phyloP scores from a whole-genome alignment of 2,329 filamentous ascomycete genomes.

The Trichoderma brevicompactum region DNA sequence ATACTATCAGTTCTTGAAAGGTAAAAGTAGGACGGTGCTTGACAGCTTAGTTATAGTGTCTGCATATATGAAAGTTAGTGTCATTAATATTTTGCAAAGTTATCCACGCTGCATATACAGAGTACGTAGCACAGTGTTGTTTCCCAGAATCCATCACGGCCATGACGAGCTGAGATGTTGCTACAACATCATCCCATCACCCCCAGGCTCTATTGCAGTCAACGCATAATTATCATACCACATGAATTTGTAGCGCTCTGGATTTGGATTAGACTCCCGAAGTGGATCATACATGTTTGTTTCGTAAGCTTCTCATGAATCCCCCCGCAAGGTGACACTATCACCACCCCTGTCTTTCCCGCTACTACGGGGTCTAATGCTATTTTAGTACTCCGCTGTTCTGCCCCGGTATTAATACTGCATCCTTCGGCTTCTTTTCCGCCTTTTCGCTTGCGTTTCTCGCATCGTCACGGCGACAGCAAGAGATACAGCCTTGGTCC shows the following conservation, averaged over 20 bases:
- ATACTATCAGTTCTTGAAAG: no score
- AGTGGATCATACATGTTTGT: not conserved
- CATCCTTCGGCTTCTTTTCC: conserved; percentile 25
- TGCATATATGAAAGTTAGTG: no score
- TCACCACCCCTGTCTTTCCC: not conserved
- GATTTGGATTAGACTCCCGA: not conserved
- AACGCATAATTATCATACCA: not conserved
- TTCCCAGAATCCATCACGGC: no score
- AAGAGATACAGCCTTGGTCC: not conserved
- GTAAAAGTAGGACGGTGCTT: no score
- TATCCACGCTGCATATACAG: no score
- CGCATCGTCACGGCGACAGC: not conserved
- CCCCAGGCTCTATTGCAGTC: not conserved
- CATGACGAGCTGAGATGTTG: no score
- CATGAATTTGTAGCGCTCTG: not conserved
- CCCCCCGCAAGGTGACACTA: conserved; percentile 9
- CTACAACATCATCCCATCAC: not conserved
- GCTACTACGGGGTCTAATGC: not conserved
- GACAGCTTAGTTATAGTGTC: no score
- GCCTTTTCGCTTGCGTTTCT: not conserved
- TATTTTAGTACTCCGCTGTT: conserved; percentile 15
- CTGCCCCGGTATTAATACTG: conserved; percentile 4
- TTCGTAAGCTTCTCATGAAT: not conserved
- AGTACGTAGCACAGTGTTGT: no score
- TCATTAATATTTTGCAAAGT: no score